Conservation (phyloP, 2,329 filamentous ascomycete species). For the Waltergamsia citrina region DNA sequence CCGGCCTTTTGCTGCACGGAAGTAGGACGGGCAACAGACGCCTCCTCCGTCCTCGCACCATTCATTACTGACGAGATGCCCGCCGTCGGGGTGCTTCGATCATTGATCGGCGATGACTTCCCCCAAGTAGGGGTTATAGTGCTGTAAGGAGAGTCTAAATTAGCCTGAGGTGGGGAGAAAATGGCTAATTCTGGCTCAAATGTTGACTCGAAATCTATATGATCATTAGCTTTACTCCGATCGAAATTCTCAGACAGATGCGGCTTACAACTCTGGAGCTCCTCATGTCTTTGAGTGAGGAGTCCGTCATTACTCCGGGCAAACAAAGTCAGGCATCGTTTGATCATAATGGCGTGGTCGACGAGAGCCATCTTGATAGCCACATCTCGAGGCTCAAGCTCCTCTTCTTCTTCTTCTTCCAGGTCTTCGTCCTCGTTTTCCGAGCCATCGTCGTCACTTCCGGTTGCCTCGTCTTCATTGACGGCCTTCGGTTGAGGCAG, state of each 20-base stretch:
- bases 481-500: slow-evolving; percentile 44
- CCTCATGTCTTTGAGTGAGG: slow-evolving; percentile 45
- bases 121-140: slow-evolving; percentile 32
- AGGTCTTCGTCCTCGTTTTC: slow-evolving; percentile 29
- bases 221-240: background rate
- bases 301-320: slow-evolving; percentile 51
- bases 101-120: slow-evolving; percentile 36
- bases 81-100: slow-evolving; percentile 18
- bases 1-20: slow-evolving; percentile 27
- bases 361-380: slow-evolving; percentile 78
- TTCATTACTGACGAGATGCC: slow-evolving; percentile 23
- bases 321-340: slow-evolving; percentile 67
- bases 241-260: background rate
- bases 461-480: slow-evolving; percentile 27
- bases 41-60: slow-evolving; percentile 32
- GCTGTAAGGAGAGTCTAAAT: slow-evolving; percentile 30
- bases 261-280: slow-evolving; percentile 55
- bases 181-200: slow-evolving; percentile 58
- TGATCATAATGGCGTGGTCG: slow-evolving; percentile 82
- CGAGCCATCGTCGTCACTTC: slow-evolving; percentile 23
- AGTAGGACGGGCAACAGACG: slow-evolving; percentile 2
- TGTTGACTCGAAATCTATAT: slow-evolving; percentile 50
- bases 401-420: slow-evolving; percentile 34
- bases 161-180: slow-evolving; percentile 42
- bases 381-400: slow-evolving; percentile 55